Conservation (phyloP, 805 yeast genomes). For the Cyberlindnera maclurae region DNA sequence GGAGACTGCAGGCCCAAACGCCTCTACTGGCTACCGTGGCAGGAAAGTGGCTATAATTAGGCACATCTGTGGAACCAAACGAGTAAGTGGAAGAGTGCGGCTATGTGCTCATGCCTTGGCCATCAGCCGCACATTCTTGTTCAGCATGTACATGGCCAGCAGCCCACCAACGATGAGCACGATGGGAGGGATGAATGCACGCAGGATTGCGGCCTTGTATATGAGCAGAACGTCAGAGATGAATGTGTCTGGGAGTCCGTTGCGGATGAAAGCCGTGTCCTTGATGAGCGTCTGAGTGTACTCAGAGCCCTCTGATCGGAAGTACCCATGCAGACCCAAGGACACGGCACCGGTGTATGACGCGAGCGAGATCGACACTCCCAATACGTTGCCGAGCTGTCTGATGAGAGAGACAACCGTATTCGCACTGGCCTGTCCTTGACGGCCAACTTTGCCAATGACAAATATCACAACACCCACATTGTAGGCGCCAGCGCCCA, state of each 20-base stretch:
- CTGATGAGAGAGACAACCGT: slow-evolving; percentile 38
- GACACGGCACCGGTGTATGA: slow-evolving; percentile 26
- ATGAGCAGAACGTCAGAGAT: slow-evolving; percentile 9
- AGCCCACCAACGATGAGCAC: slow-evolving; percentile 8
- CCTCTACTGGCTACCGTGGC: too few relatives aligned
- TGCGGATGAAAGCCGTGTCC: slow-evolving; percentile 12
- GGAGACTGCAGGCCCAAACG: too few relatives aligned
- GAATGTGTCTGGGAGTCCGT: slow-evolving; percentile 11
- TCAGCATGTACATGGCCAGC: slow-evolving; percentile 10
- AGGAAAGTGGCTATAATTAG: too few relatives aligned
- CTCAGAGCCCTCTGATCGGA: slow-evolving; percentile 6
- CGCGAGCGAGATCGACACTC: slow-evolving; percentile 33
- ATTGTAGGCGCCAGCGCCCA: slow-evolving; percentile 35
- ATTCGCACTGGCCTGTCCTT: slow-evolving; percentile 37
- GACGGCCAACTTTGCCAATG: slow-evolving; percentile 35
- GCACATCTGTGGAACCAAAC: too few relatives aligned
- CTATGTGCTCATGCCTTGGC: not conserved
- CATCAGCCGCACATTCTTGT: slow-evolving; percentile 5
- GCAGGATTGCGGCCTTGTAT: slow-evolving; percentile 10
- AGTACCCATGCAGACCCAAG: slow-evolving; percentile 23
- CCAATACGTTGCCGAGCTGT: slow-evolving; percentile 37
- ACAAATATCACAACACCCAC: slow-evolving; percentile 33
- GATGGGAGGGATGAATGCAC: slow-evolving; percentile 16
- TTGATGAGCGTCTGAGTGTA: slow-evolving; percentile 9
- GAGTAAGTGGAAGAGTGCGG: too few relatives aligned